phyloP scores from a whole-genome alignment of 345 rosid species.

The Gossypium anomalum region DNA sequence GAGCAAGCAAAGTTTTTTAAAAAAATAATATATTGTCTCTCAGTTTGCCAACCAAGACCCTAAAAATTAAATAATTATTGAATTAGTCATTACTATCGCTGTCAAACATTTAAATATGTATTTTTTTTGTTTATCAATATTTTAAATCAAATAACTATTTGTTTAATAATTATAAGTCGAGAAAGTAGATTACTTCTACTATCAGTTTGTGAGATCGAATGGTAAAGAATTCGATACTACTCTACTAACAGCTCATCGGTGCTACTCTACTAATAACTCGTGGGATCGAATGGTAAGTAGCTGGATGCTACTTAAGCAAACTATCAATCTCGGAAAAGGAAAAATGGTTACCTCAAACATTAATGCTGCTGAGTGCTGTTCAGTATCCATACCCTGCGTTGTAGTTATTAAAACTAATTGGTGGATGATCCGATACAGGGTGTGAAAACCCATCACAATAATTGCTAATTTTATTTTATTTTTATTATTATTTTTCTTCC shows the following conservation, averaged over 20 bases:
- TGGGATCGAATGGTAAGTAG: too few relatives aligned
- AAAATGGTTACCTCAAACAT: not conserved
- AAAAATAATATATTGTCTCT: not conserved
- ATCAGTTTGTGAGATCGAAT: too few relatives aligned
- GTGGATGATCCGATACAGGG: not conserved
- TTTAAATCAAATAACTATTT: not conserved
- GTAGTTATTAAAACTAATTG: not conserved
- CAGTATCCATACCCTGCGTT: not conserved
- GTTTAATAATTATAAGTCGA: not conserved
- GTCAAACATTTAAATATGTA: not conserved
- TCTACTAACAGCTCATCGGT: too few relatives aligned
- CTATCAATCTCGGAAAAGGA: too few relatives aligned
- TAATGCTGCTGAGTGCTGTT: not conserved
- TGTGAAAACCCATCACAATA: not conserved
- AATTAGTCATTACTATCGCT: not conserved
- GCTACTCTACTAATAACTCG: too few relatives aligned
- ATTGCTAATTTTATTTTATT: not conserved
- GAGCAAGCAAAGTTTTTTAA: not conserved
- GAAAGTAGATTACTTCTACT: too few relatives aligned
- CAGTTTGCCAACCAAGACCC: conserved; percentile 6
- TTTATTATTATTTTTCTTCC: not conserved
- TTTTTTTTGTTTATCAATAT: not conserved
- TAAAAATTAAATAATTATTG: not conserved
- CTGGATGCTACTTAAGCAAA: too few relatives aligned
- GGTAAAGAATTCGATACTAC: too few relatives aligned